These are phyloP conservation scores for Vaccinium darrowii DNA, from an alignment of 148 eudicot genomes.

Conservation along the genomic window DNA sequence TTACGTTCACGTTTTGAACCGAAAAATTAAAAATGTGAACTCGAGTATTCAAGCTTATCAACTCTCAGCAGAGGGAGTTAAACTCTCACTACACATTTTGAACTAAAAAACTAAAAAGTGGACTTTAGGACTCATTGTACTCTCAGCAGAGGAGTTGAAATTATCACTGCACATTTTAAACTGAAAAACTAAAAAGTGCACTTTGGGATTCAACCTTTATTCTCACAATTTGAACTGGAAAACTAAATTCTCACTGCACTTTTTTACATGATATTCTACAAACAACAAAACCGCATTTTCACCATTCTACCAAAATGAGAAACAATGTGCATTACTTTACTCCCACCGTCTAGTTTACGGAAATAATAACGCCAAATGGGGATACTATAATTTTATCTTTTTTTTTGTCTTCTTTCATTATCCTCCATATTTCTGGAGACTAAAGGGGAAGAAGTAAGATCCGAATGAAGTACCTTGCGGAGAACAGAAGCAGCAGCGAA, in stretches of 20 bases:
- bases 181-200: neutral
- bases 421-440: neutral
- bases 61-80: neutral
- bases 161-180: neutral
- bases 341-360: neutral
- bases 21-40: neutral
- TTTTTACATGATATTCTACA: neutral
- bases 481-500: constrained; percentile 80
- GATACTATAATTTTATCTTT: neutral
- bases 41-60: neutral
- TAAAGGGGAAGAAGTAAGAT: neutral
- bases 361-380: neutral
- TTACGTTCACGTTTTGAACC: neutral
- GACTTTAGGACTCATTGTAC: neutral
- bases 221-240: neutral
- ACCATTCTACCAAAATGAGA: neutral
- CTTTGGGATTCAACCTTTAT: neutral
- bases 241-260: neutral
- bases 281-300: neutral
- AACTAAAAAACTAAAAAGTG: neutral
- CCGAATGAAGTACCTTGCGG: constrained; percentile 36
- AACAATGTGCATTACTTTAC: neutral
- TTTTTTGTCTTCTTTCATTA: neutral
- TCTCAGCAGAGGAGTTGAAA: neutral
- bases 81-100: neutral